Evolutionary conservation across 2,329 filamentous ascomycete species (phyloP).

Genomic region (Trichoderma cornu-damae): DNA sequence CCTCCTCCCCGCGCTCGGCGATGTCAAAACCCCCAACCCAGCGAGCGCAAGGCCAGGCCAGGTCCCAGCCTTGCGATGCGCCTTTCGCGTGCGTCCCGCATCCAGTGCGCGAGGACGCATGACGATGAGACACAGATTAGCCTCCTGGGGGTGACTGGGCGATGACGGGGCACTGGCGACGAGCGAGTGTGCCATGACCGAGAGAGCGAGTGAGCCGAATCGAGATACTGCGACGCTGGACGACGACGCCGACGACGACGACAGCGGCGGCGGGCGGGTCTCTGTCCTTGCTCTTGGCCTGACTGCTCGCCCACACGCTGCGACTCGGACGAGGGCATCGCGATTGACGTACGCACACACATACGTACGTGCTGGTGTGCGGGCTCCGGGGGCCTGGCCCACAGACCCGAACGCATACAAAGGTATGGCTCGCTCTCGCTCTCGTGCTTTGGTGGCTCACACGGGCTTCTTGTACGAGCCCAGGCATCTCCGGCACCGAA

Average conservation of each 20-base stretch:
- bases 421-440: background rate
- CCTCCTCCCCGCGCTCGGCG: slow-evolving; percentile 16
- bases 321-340: background rate
- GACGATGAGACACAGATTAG: slow-evolving; percentile 3
- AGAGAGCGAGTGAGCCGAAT: background rate
- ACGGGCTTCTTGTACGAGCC: background rate
- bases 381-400: background rate
- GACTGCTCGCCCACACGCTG: background rate
- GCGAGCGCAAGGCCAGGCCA: background rate
- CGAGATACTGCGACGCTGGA: slow-evolving; percentile 1
- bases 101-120: background rate
- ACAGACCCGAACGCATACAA: background rate
- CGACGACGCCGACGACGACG: background rate
- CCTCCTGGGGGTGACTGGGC: background rate
- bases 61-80: slow-evolving; percentile 12
- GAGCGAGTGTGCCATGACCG: background rate
- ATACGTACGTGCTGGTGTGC: background rate
- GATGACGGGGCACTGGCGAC: background rate
- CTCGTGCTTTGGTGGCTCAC: background rate
- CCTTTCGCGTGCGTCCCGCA: background rate
- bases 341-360: background rate
- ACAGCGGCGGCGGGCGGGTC: background rate
- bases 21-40: background rate
- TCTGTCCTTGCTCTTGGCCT: background rate
- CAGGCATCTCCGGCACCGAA: too few species aligned